Conservation (phyloP, 2,329 filamentous ascomycete genomes). For the Saccharata proteae region DNA sequence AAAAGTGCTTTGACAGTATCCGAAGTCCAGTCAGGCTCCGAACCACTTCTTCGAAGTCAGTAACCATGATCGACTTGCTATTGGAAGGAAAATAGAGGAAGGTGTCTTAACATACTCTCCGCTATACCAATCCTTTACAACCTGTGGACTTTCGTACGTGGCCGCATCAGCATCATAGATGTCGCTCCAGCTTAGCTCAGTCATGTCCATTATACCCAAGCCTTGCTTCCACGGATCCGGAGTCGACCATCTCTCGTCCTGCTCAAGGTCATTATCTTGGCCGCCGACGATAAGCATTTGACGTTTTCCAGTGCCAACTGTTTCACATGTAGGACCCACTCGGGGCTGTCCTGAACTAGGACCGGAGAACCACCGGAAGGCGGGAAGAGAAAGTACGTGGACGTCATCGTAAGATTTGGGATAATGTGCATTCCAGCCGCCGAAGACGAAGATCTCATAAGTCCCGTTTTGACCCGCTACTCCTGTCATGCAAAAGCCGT, state of each 20-base stretch:
- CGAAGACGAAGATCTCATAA: slow-evolving; percentile 3
- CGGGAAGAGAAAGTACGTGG: slow-evolving; percentile 4
- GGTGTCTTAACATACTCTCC: too few relatives aligned
- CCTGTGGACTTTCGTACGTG: slow-evolving; percentile 2
- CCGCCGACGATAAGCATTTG: slow-evolving; percentile 4
- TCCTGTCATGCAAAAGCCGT: slow-evolving; percentile 2
- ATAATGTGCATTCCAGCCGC: background rate
- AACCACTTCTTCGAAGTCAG: too few relatives aligned
- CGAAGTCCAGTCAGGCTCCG: too few relatives aligned
- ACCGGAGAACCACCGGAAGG: slow-evolving; percentile 4
- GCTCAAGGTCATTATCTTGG: background rate
- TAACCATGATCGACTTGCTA: too few relatives aligned
- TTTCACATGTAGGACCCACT: slow-evolving; percentile 2
- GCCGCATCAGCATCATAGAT: slow-evolving; percentile 1
- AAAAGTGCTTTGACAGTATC: too few relatives aligned
- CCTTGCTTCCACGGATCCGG: slow-evolving; percentile 3
- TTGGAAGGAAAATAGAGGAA: too few relatives aligned
- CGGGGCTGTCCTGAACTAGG: background rate
- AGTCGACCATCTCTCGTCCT: background rate
- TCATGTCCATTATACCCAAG: slow-evolving; percentile 3
- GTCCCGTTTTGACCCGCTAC: background rate
- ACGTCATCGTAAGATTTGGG: background rate
- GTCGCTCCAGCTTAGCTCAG: background rate
- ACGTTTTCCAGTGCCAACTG: background rate
- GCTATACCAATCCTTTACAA: slow-evolving; percentile 1